These are phyloP conservation scores for Rhodotorula sp. DNA, from an alignment of 1,284 basidiomycete species.

Conservation along the genomic window DNA sequence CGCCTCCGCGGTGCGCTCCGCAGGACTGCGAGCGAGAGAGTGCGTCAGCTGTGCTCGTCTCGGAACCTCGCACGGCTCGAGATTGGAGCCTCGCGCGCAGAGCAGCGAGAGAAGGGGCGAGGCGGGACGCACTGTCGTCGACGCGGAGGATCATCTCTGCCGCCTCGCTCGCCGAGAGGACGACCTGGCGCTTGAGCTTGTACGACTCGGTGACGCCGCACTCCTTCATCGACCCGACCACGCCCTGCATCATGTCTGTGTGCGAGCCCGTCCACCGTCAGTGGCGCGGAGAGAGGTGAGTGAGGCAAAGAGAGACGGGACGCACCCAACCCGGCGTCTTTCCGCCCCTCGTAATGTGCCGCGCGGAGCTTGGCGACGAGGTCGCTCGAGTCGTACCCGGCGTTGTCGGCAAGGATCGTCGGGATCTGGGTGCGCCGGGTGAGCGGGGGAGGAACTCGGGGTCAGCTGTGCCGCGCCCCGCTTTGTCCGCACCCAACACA, in stretches of 20 bases:
- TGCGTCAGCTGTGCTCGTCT: conserved; percentile 48
- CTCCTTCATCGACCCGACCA: conserved; percentile 81
- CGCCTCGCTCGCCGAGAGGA: conserved; percentile 91
- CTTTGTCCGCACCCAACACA: not conserved
- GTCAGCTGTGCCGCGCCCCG: not conserved
- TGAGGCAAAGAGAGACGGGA: not conserved
- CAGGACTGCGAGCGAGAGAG: conserved; percentile 53
- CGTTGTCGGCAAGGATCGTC: conserved; percentile 95
- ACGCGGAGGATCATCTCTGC: conserved; percentile 97
- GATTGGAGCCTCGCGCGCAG: not conserved
- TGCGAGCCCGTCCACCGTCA: not conserved
- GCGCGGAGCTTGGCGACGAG: conserved; percentile 86
- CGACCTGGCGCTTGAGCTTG: conserved; percentile 94
- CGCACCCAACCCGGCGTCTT: conserved; percentile 81
- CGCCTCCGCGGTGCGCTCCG: conserved; percentile 61
- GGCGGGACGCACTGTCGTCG: conserved; percentile 50
- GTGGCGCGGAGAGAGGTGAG: conserved; percentile 1
- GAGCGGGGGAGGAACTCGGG: too few relatives aligned
- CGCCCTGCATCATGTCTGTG: conserved; percentile 81
- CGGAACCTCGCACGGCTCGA: too few relatives aligned
- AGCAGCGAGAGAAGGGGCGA: not conserved
- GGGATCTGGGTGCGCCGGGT: conserved; percentile 63
- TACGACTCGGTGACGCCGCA: conserved; percentile 93
- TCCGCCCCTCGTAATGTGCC: conserved; percentile 86
- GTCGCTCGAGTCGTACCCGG: conserved; percentile 95